Conservation (phyloP, 768 basidiomycete species). For the Suillus ampliporus region DNA sequence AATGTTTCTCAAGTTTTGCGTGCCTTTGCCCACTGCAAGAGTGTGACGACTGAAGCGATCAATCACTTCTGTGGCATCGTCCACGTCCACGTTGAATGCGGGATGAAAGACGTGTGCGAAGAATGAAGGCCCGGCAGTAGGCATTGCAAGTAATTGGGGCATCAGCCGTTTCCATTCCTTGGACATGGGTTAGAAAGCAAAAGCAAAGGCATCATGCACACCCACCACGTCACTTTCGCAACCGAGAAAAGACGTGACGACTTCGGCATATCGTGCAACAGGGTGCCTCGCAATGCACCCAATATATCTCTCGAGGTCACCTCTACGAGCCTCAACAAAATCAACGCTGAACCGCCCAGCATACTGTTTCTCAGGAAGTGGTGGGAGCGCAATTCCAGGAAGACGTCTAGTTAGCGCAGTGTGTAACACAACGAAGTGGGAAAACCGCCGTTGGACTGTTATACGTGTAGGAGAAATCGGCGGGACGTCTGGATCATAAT, state of each 20-base stretch:
- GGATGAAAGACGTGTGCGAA: slow-evolving; percentile 85
- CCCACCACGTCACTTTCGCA: slow-evolving; percentile 78
- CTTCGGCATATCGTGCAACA: slow-evolving; percentile 77
- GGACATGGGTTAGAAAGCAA: slow-evolving; percentile 13
- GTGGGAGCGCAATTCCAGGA: slow-evolving; percentile 79
- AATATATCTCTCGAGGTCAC: slow-evolving; percentile 83
- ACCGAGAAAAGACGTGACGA: slow-evolving; percentile 78
- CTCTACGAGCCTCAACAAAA: slow-evolving; percentile 82
- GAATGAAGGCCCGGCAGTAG: slow-evolving; percentile 75
- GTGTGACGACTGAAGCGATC: slow-evolving; percentile 71
- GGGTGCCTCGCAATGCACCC: slow-evolving; percentile 74
- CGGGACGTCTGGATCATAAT: slow-evolving; percentile 24
- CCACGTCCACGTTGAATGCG: slow-evolving; percentile 79
- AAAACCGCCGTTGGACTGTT: slow-evolving; percentile 83
- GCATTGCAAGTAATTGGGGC: slow-evolving; percentile 62
- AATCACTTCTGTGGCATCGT: slow-evolving; percentile 66
- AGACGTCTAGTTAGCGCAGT: slow-evolving; percentile 70
- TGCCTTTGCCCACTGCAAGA: slow-evolving; percentile 68
- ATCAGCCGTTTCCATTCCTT: slow-evolving; percentile 77
- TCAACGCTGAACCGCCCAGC: slow-evolving; percentile 79
- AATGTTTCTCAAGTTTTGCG: slow-evolving; percentile 66
- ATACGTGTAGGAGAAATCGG: slow-evolving; percentile 55
- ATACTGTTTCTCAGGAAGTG: slow-evolving; percentile 87
- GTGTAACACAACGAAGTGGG: slow-evolving; percentile 82
- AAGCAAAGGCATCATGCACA: slow-evolving; percentile 12